Conservation (phyloP, 495 filamentous ascomycete species). For the Aspergillus biplanus region DNA sequence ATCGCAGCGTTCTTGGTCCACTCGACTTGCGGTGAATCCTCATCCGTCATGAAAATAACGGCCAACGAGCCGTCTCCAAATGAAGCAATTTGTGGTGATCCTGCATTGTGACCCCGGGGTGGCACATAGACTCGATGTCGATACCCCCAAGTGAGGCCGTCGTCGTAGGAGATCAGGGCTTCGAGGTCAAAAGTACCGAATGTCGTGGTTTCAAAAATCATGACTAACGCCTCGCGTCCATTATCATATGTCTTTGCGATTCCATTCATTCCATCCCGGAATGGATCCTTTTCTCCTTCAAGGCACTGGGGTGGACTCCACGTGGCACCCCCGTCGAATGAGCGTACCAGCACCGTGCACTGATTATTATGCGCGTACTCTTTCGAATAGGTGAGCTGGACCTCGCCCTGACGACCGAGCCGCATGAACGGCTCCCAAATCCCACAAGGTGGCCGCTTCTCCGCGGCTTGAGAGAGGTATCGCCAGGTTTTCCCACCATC, state of each 20-base stretch:
- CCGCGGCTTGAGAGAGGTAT: slow-evolving; percentile 57
- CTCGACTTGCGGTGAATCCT: slow-evolving; percentile 44
- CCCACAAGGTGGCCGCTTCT: slow-evolving; percentile 47
- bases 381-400: slow-evolving; percentile 62
- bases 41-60: slow-evolving; percentile 65
- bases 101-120: slow-evolving; percentile 51
- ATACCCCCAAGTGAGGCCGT: slow-evolving; percentile 55
- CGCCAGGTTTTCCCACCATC: slow-evolving; percentile 58
- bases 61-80: slow-evolving; percentile 60
- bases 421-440: slow-evolving; percentile 68
- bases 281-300: slow-evolving; percentile 45
- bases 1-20: slow-evolving; percentile 47
- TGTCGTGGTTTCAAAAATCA: slow-evolving; percentile 62
- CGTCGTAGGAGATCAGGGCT: slow-evolving; percentile 59
- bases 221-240: slow-evolving; percentile 51
- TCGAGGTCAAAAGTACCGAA: slow-evolving; percentile 57
- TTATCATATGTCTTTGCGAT: slow-evolving; percentile 49
- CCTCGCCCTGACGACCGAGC: slow-evolving; percentile 47
- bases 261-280: slow-evolving; percentile 66
- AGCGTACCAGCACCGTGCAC: slow-evolving; percentile 60
- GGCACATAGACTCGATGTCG: slow-evolving; percentile 55
- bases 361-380: slow-evolving; percentile 61
- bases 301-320: slow-evolving; percentile 54
- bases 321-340: slow-evolving; percentile 54
- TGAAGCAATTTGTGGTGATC: slow-evolving; percentile 61